Conservation (phyloP, 2,329 filamentous ascomycete genomes). For the Daldinia sp. region DNA sequence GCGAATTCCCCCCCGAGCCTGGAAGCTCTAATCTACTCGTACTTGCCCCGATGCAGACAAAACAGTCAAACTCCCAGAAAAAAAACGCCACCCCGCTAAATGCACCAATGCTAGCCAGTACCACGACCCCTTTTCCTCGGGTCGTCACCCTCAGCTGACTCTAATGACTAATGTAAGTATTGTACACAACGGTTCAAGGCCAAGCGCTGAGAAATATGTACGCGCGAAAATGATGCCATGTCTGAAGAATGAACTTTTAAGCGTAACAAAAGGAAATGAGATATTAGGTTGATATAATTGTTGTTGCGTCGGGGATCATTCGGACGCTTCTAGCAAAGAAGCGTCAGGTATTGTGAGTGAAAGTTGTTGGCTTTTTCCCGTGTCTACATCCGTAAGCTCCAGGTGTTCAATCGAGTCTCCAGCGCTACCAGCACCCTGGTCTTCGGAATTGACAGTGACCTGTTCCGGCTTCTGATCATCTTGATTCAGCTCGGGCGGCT, state of each 20-base stretch:
- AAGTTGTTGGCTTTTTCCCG: slow-evolving; percentile 48
- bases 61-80: slow-evolving; percentile 43
- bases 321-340: slow-evolving; percentile 41
- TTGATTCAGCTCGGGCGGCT: slow-evolving; percentile 15
- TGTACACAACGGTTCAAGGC: slow-evolving; percentile 45
- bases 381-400: slow-evolving; percentile 42
- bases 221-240: slow-evolving; percentile 36
- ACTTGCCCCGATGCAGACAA: slow-evolving; percentile 22
- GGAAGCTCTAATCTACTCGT: slow-evolving; percentile 19
- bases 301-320: slow-evolving; percentile 30
- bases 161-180: slow-evolving; percentile 43
- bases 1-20: slow-evolving; percentile 13
- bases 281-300: slow-evolving; percentile 29
- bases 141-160: slow-evolving; percentile 35
- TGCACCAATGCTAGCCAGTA: slow-evolving; percentile 39
- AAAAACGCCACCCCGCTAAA: slow-evolving; percentile 39
- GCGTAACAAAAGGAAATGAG: slow-evolving; percentile 24
- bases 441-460: slow-evolving; percentile 12
- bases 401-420: slow-evolving; percentile 42
- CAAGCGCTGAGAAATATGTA: slow-evolving; percentile 39
- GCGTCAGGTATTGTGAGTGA: slow-evolving; percentile 55
- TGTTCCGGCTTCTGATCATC: slow-evolving; percentile 29
- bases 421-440: slow-evolving; percentile 2
- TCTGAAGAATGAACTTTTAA: slow-evolving; percentile 37
- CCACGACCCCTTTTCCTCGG: slow-evolving; percentile 24